Evolutionary conservation across 2,329 filamentous ascomycete species (phyloP).

Genomic region (Pochonia chlamydosporia): DNA sequence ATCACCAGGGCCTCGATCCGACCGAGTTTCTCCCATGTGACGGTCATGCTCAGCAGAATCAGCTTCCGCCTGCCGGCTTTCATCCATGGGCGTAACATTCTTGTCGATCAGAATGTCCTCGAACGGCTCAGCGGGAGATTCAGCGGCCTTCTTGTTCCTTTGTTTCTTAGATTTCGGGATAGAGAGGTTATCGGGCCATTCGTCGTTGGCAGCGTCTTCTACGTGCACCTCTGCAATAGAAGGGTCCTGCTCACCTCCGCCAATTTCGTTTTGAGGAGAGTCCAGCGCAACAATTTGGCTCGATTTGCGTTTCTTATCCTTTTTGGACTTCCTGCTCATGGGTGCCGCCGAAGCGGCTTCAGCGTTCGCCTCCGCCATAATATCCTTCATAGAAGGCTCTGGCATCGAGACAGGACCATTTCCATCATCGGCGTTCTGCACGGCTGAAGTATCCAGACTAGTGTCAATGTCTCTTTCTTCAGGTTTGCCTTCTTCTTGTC

Average conservation of each 20-base stretch:
- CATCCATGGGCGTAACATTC: not conserved
- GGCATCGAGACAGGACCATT: not conserved
- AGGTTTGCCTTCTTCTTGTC: not conserved
- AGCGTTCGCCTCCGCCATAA: slow-evolving; percentile 19
- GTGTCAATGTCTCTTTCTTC: not conserved
- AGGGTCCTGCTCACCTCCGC: not conserved
- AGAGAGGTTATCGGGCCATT: slow-evolving; percentile 7
- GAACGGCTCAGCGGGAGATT: slow-evolving; percentile 2
- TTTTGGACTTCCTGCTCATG: slow-evolving; percentile 19
- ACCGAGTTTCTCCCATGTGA: not conserved
- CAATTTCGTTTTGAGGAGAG: not conserved
- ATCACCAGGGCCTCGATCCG: not conserved
- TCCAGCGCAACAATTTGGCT: slow-evolving; percentile 9
- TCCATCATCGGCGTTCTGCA: slow-evolving; percentile 11
- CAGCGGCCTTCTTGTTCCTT: slow-evolving; percentile 19
- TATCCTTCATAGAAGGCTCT: not conserved
- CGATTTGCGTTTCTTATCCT: slow-evolving; percentile 24
- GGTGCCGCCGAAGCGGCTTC: not conserved
- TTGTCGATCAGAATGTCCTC: not conserved
- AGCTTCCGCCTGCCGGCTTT: not conserved
- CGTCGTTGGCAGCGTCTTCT: slow-evolving; percentile 5
- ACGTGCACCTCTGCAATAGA: not conserved
- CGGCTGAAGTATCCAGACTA: not conserved
- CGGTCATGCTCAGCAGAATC: not conserved
- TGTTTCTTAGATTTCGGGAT: slow-evolving; percentile 21